Evolutionary conservation across 495 filamentous ascomycete genomes (phyloP).

Genomic region (Neurospora sublineolata): DNA sequence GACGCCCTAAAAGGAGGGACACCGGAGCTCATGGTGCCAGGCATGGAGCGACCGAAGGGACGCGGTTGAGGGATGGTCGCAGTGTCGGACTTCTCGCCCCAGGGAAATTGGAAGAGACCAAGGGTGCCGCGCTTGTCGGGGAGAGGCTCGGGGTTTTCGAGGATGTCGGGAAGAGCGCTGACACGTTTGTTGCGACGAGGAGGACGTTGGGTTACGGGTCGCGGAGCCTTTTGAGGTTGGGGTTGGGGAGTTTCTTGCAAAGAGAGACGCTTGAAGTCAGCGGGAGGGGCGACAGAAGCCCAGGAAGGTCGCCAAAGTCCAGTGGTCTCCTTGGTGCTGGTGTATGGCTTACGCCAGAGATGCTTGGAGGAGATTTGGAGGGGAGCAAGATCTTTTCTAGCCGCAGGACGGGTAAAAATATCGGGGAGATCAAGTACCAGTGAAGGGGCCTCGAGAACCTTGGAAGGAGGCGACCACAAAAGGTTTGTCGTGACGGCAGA

Average conservation of each 20-base stretch:
- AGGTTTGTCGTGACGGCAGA: not conserved
- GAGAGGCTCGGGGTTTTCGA: conserved; percentile 43
- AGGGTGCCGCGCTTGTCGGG: conserved; percentile 40
- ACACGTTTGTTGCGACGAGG: conserved; percentile 39
- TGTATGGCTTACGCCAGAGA: conserved; percentile 31
- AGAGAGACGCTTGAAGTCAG: conserved; percentile 14
- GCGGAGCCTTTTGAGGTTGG: conserved; percentile 19
- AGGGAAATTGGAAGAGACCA: conserved; percentile 47
- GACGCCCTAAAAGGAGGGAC: conserved; percentile 15
- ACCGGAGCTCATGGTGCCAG: conserved; percentile 38
- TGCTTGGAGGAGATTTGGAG: conserved; percentile 26
- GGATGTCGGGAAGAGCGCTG: conserved; percentile 43
- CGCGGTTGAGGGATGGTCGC: conserved; percentile 26
- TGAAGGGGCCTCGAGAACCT: not conserved
- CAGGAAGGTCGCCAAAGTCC: conserved; percentile 27
- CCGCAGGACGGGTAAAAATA: conserved; percentile 16
- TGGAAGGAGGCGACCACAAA: not conserved
- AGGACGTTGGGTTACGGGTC: conserved; percentile 33
- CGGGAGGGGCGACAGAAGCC: conserved; percentile 27
- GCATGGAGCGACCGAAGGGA: conserved; percentile 19
- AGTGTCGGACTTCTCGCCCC: conserved; percentile 44
- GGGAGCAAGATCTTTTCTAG: conserved; percentile 19
- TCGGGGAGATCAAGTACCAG: not conserved
- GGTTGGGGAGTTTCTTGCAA: conserved; percentile 14
- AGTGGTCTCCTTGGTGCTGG: conserved; percentile 8